Evolutionary conservation across 306 rosid species (phyloP).

Genomic region (Senna tora): DNA sequence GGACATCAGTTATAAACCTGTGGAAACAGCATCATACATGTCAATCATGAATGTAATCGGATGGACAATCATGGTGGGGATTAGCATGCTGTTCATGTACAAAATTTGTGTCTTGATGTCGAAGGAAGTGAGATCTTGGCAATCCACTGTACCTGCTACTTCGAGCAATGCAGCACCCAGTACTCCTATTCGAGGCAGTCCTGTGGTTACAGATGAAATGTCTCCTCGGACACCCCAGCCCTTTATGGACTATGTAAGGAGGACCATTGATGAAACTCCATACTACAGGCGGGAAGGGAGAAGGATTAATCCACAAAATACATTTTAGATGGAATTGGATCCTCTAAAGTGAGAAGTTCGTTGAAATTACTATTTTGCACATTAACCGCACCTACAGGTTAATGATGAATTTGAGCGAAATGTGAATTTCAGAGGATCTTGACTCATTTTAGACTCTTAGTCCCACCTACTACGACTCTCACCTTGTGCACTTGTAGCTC

Average conservation of each 20-base stretch:
- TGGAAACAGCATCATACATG: conserved; percentile 41
- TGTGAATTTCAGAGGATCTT: too few relatives aligned
- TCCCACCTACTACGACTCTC: too few relatives aligned
- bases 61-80: conserved; percentile 6
- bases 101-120: background rate
- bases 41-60: conserved; percentile 18
- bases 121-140: conserved; percentile 40
- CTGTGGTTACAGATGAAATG: conserved; percentile 46
- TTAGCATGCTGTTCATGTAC: background rate
- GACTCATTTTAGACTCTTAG: too few relatives aligned
- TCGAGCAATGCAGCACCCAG: conserved; percentile 51
- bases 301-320: conserved; percentile 82
- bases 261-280: conserved; percentile 95
- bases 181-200: conserved; percentile 64
- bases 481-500: too few relatives aligned
- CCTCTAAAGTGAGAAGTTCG: too few relatives aligned
- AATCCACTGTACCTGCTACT: conserved; percentile 44
- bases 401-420: too few relatives aligned
- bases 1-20: conserved; percentile 57
- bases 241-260: conserved; percentile 85
- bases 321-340: too few relatives aligned
- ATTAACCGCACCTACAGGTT: background rate
- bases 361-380: too few relatives aligned
- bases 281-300: conserved; percentile 79
- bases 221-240: conserved; percentile 97